Percentiles rank a stretch among this genome's conserved stretches.
phyloP scores from a whole-genome alignment of 1,284 basidiomycete species.

The Puccinia hordei region DNA sequence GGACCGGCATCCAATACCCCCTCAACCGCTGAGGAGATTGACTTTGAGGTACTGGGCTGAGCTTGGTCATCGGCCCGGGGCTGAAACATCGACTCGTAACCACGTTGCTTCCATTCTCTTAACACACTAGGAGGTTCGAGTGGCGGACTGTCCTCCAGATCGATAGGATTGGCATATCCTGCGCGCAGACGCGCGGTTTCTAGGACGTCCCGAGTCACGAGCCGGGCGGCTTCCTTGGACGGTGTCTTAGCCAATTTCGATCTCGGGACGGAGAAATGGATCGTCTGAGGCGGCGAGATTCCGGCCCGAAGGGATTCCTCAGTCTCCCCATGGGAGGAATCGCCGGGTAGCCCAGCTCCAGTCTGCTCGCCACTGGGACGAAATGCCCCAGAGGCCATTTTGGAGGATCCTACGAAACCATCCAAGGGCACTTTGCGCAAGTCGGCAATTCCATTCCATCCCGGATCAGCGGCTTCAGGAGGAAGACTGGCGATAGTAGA shows the following conservation, averaged over 20 bases:
- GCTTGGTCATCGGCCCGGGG: conserved; percentile 18
- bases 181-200: conserved; percentile 53
- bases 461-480: conserved; percentile 39
- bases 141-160: conserved; percentile 45
- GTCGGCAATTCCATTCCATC: conserved; percentile 59
- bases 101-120: conserved; percentile 45
- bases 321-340: conserved; percentile 53
- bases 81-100: conserved; percentile 41
- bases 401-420: conserved; percentile 51
- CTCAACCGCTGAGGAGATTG: not conserved
- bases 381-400: conserved; percentile 3
- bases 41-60: conserved; percentile 13
- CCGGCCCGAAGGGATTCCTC: conserved; percentile 57
- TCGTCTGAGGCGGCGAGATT: conserved; percentile 59
- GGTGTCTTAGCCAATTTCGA: conserved; percentile 58
- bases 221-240: conserved; percentile 58
- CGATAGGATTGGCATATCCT: conserved; percentile 45
- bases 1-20: not conserved
- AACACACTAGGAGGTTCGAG: conserved; percentile 47
- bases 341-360: not conserved
- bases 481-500: conserved; percentile 4
- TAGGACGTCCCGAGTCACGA: conserved; percentile 58
- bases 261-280: conserved; percentile 58
- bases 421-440: conserved; percentile 58
- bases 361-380: not conserved